Percentiles rank a stretch among this genome's conserved stretches.
These are phyloP conservation scores for Chalaropsis ovoidea DNA, from an alignment of 2,329 filamentous ascomycete genomes.

Conservation along the genomic window DNA sequence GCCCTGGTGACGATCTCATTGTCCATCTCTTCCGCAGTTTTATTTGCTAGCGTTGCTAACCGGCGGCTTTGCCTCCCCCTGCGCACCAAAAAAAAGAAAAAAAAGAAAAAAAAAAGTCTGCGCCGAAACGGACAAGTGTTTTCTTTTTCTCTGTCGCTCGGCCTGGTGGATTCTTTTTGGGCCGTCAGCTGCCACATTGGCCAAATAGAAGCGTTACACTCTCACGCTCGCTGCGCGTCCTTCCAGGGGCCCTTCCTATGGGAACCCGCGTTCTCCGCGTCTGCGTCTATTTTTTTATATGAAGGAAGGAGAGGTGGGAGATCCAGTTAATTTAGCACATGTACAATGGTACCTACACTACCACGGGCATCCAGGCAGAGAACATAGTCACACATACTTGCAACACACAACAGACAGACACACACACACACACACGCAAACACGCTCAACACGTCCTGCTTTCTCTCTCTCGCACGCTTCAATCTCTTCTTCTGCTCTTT, in stretches of 20 bases:
- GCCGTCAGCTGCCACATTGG: background rate
- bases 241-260: slow-evolving; percentile 17
- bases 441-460: background rate
- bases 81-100: background rate
- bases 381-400: too few species aligned
- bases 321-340: background rate
- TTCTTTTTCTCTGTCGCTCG: background rate
- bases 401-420: too few species aligned
- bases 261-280: slow-evolving; percentile 28
- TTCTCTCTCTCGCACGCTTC: background rate
- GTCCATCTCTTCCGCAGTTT: background rate
- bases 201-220: slow-evolving; percentile 3
- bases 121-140: slow-evolving; percentile 14
- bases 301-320: background rate
- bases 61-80: background rate
- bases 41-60: background rate
- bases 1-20: slow-evolving; percentile 12
- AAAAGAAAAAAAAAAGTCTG: background rate
- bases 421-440: background rate
- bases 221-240: slow-evolving; percentile 20
- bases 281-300: slow-evolving; percentile 28
- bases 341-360: too few species aligned
- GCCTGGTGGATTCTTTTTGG: background rate
- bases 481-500: slow-evolving; percentile 6
- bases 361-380: too few species aligned